Evolutionary conservation across 495 filamentous ascomycete genomes (phyloP).

Genomic region (Tuber brumale): DNA sequence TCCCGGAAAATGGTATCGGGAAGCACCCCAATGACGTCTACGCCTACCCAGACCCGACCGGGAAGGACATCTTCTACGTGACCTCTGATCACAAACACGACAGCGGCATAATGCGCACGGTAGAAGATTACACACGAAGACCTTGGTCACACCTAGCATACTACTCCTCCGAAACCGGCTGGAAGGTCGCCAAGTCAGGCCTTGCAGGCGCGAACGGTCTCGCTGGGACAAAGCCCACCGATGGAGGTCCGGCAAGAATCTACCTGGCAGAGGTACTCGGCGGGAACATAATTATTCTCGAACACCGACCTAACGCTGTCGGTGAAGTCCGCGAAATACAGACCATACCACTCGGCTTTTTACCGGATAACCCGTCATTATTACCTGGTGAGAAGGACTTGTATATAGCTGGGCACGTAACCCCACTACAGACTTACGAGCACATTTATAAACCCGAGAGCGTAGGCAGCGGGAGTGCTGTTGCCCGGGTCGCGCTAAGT

Average conservation of each 20-base stretch:
- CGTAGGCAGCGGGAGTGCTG: constrained; percentile 49
- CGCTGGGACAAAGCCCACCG: constrained; percentile 17
- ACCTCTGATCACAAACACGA: constrained; percentile 30
- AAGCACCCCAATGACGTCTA: constrained; percentile 32
- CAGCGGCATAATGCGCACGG: neutral
- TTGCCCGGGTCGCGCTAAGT: constrained; percentile 44
- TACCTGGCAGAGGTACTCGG: constrained; percentile 22
- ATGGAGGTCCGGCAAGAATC: constrained; percentile 12
- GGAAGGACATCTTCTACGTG: constrained; percentile 25
- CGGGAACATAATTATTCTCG: constrained; percentile 26
- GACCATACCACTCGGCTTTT: constrained; percentile 17
- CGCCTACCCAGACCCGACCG: constrained; percentile 29
- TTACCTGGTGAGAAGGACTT: constrained; percentile 19
- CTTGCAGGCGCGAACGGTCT: constrained; percentile 32
- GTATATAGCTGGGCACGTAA: constrained; percentile 25
- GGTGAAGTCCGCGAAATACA: constrained; percentile 28
- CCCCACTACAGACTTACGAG: neutral
- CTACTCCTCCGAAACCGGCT: constrained; percentile 18
- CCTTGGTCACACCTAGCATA: constrained; percentile 28
- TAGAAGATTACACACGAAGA: constrained; percentile 26
- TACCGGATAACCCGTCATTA: constrained; percentile 28
- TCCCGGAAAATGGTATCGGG: neutral
- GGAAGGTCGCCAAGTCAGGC: constrained; percentile 18
- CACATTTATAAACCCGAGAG: constrained; percentile 18
- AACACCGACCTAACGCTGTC: constrained; percentile 5